A percentile compares a stretch with the other conserved stretches of the same genome.
These are phyloP conservation scores for Diaporthe sp. DNA, from an alignment of 2,329 filamentous ascomycete genomes.

Conservation along the genomic window DNA sequence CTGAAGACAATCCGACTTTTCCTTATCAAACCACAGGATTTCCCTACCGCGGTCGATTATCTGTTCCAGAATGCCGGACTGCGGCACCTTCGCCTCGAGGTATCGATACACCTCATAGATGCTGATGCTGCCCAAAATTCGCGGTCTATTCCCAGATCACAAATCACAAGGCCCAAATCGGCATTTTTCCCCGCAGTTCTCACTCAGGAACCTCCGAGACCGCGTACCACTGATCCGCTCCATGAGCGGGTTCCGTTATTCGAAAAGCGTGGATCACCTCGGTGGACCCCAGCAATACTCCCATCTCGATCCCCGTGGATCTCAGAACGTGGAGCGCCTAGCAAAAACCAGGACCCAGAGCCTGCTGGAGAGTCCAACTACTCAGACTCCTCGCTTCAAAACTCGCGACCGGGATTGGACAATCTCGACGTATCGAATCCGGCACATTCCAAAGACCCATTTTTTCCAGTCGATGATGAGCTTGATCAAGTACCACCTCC, in stretches of 20 bases:
- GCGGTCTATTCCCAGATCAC: not conserved
- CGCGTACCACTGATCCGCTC: not conserved
- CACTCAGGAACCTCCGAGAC: too few species aligned
- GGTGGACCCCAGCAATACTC: too few species aligned
- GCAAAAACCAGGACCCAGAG: not conserved
- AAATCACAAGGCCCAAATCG: not conserved
- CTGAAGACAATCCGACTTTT: constrained; percentile 21
- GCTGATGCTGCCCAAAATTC: too few species aligned
- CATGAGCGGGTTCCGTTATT: not conserved
- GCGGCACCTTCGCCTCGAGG: not conserved
- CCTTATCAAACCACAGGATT: constrained; percentile 2
- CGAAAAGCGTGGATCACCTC: not conserved
- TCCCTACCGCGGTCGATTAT: constrained; percentile 30
- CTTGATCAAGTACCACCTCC: not conserved
- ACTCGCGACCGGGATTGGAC: not conserved
- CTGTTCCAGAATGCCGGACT: constrained; percentile 28
- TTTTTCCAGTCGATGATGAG: not conserved
- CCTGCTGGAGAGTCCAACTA: too few species aligned
- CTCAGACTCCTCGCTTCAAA: not conserved
- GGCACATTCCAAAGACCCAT: not conserved
- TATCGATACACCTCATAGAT: too few species aligned
- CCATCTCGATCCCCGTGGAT: not conserved
- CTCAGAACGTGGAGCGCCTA: not conserved
- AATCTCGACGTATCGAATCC: not conserved
- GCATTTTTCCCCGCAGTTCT: not conserved